phyloP scores from a whole-genome alignment of 768 basidiomycete species.

The Mycena latifolia region DNA sequence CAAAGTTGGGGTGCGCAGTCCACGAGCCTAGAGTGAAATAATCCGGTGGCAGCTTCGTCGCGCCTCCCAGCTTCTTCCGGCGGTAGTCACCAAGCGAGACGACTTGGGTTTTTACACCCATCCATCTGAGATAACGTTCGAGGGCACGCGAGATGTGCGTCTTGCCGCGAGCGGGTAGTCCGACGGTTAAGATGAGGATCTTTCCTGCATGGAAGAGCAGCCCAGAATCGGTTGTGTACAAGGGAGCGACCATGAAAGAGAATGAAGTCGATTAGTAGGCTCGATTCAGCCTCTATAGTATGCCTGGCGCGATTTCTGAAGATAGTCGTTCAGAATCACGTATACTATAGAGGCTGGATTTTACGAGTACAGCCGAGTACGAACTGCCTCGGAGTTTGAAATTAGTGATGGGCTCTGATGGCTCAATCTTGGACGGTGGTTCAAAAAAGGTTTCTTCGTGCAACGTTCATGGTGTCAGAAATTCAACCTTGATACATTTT shows the following conservation, averaged over 20 bases:
- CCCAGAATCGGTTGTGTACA: slow-evolving; percentile 93
- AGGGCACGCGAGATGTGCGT: slow-evolving; percentile 96
- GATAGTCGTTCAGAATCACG: no score
- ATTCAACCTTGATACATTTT: no score
- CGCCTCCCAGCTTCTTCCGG: slow-evolving; percentile 88
- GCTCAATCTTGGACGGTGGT: no score
- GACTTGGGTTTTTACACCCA: slow-evolving; percentile 96
- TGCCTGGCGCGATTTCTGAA: no score
- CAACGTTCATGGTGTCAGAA: no score
- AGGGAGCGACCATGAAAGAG: slow-evolving; percentile 85
- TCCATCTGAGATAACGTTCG: slow-evolving; percentile 98
- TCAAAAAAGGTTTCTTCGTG: no score
- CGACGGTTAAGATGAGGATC: slow-evolving; percentile 93
- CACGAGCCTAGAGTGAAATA: slow-evolving; percentile 87
- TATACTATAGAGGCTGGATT: neutral
- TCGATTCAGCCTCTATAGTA: neutral
- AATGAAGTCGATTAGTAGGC: neutral
- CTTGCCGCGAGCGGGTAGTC: slow-evolving; percentile 94
- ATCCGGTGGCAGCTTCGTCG: slow-evolving; percentile 89
- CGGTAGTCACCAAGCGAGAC: slow-evolving; percentile 97
- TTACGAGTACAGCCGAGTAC: no score
- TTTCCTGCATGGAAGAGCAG: slow-evolving; percentile 94
- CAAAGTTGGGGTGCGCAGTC: neutral
- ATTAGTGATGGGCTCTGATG: no score
- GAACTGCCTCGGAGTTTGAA: no score